A percentile compares a stretch with the other conserved stretches of the same genome.
phyloP scores from a whole-genome alignment of 768 basidiomycete genomes.

The Lactifluus pinguis region DNA sequence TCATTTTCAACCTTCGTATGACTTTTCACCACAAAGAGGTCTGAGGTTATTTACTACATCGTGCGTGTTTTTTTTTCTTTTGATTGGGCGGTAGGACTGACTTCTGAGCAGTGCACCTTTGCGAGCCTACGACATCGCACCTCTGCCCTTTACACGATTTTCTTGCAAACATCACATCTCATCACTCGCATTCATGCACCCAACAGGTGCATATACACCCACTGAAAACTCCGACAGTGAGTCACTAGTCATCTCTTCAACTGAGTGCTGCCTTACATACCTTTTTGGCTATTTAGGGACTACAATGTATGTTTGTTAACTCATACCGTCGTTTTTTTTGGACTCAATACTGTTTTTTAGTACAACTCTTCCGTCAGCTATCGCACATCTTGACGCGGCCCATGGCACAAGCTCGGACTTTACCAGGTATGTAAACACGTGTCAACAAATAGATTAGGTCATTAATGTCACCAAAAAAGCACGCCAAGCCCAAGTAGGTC shows the following conservation, averaged over 20 bases:
- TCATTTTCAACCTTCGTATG: background rate
- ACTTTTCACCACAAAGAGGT: background rate
- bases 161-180: background rate
- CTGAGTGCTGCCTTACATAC: background rate
- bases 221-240: background rate
- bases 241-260: background rate
- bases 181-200: background rate
- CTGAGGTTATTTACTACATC: background rate
- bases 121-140: background rate
- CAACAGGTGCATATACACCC: background rate
- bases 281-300: background rate
- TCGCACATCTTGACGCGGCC: background rate
- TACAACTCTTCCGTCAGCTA: background rate
- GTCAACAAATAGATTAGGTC: too few relatives aligned
- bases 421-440: constrained; percentile 2
- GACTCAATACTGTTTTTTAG: background rate
- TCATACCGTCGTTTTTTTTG: background rate
- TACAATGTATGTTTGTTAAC: background rate
- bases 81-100: background rate
- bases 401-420: background rate
- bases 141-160: background rate
- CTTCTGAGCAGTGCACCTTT: background rate
- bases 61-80: background rate
- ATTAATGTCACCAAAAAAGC: background rate
- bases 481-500: background rate